Percentiles rank a stretch among this genome's conserved stretches.
Conservation (phyloP, 305 asterid genomes). For the Nicotiana rustica region DNA sequence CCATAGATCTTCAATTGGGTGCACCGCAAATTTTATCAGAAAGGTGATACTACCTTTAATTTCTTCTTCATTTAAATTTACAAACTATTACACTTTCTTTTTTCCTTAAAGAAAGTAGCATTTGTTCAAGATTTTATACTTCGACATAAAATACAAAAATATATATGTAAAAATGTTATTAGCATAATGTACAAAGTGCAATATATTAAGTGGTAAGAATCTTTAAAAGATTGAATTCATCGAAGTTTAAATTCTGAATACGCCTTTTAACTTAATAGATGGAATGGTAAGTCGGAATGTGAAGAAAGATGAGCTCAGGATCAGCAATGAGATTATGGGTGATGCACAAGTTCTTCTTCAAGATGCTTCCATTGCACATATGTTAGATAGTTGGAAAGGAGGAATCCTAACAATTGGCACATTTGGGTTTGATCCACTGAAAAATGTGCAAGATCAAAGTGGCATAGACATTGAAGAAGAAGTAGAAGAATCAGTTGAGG, state of each 20-base stretch:
- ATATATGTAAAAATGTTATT: too few relatives aligned
- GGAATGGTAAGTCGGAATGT: conserved; percentile 41
- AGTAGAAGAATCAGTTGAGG: conserved; percentile 11
- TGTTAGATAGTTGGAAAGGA: conserved; percentile 52
- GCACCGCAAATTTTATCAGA: conserved; percentile 62
- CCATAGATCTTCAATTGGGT: conserved; percentile 81
- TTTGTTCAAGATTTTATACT: background rate
- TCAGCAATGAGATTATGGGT: conserved; percentile 30
- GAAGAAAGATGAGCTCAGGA: conserved; percentile 43
- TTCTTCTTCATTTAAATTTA: background rate
- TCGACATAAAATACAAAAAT: background rate
- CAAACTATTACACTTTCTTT: background rate
- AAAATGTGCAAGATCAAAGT: conserved; percentile 19
- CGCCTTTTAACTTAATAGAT: conserved; percentile 39
- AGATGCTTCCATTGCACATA: conserved; percentile 26
- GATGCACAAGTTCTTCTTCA: conserved; percentile 45
- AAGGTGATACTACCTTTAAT: conserved; percentile 47
- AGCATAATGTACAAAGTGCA: too few relatives aligned
- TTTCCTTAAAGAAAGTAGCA: background rate
- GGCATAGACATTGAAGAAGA: background rate
- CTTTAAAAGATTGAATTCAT: too few relatives aligned
- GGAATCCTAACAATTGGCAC: conserved; percentile 76
- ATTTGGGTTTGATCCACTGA: conserved; percentile 60
- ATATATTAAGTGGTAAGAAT: too few relatives aligned
- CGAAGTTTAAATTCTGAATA: too few relatives aligned